These are phyloP conservation scores for Chenopodium formosanum DNA, from an alignment of 148 eudicot genomes.

Conservation along the genomic window DNA sequence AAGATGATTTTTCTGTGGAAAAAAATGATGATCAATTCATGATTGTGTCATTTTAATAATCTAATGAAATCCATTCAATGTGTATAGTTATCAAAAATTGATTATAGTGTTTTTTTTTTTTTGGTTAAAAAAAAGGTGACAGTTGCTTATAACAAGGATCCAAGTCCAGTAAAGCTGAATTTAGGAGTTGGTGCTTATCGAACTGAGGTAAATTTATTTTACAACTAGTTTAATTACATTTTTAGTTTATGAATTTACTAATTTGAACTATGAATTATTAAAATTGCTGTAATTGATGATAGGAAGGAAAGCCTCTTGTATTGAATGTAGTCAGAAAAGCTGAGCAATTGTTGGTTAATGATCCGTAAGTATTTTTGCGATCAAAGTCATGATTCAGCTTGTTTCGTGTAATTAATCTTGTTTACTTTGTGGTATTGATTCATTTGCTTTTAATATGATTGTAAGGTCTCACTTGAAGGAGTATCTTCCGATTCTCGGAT, in stretches of 20 bases:
- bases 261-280: not conserved
- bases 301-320: constrained; percentile 98
- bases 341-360: constrained; percentile 82
- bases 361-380: constrained; percentile 42
- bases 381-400: not conserved
- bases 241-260: too few relatives aligned
- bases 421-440: constrained; percentile 3
- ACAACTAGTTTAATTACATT: too few relatives aligned
- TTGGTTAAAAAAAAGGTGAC: constrained; percentile 48
- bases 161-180: constrained; percentile 62
- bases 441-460: not conserved
- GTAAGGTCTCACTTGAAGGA: constrained; percentile 78
- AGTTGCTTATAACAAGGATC: constrained; percentile 73
- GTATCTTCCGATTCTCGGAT: constrained; percentile 87
- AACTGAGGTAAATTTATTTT: constrained; percentile 52
- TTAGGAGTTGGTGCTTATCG: constrained; percentile 86
- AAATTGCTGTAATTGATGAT: constrained; percentile 16
- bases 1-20: too few relatives aligned
- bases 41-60: too few relatives aligned
- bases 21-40: too few relatives aligned
- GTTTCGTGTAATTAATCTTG: constrained; percentile 7
- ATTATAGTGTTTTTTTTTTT: not conserved
- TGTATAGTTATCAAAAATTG: not conserved
- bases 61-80: too few relatives aligned
- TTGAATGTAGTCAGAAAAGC: constrained; percentile 82